Percentiles rank a stretch among this genome's conserved stretches.
These are phyloP conservation scores for Penicillium hesseltinei DNA, from an alignment of 2,329 filamentous ascomycete species.

Conservation along the genomic window DNA sequence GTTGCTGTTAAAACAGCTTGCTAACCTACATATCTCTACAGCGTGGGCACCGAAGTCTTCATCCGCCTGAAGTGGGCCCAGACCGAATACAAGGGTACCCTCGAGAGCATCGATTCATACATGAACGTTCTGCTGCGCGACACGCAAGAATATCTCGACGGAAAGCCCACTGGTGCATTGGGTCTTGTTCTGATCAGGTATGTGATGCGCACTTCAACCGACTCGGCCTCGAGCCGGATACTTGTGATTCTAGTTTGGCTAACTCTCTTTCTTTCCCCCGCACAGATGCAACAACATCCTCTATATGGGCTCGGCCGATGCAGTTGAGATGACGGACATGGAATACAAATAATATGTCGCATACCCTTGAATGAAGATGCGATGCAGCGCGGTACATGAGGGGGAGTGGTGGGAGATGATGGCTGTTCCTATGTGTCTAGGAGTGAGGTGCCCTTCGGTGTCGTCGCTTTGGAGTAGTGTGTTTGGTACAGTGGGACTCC, in stretches of 20 bases:
- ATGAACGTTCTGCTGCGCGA: slow-evolving; percentile 96
- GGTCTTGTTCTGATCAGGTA: slow-evolving; percentile 92
- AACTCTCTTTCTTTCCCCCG: not conserved
- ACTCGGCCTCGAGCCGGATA: not conserved
- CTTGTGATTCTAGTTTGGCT: slow-evolving; percentile 3
- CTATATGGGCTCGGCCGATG: slow-evolving; percentile 69
- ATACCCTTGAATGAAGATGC: not conserved
- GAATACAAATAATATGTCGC: slow-evolving; percentile 33
- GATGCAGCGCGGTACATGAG: not conserved
- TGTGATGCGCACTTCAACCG: slow-evolving; percentile 20
- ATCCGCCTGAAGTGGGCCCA: slow-evolving; percentile 97
- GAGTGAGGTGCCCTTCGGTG: not conserved
- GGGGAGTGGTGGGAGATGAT: not conserved
- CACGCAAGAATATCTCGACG: slow-evolving; percentile 88
- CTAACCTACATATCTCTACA: slow-evolving; percentile 33
- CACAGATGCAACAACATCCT: slow-evolving; percentile 92
- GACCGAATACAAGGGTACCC: slow-evolving; percentile 91
- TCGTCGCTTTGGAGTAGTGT: not conserved
- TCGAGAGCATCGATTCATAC: slow-evolving; percentile 94
- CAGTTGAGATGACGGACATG: slow-evolving; percentile 48
- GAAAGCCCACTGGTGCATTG: slow-evolving; percentile 77
- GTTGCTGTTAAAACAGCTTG: not conserved
- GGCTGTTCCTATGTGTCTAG: not conserved
- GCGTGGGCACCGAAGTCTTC: slow-evolving; percentile 84
- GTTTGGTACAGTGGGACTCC: not conserved